Evolutionary conservation across 352 stramenopile genomes (phyloP).

Genomic region (Pythium pyrilobum): DNA sequence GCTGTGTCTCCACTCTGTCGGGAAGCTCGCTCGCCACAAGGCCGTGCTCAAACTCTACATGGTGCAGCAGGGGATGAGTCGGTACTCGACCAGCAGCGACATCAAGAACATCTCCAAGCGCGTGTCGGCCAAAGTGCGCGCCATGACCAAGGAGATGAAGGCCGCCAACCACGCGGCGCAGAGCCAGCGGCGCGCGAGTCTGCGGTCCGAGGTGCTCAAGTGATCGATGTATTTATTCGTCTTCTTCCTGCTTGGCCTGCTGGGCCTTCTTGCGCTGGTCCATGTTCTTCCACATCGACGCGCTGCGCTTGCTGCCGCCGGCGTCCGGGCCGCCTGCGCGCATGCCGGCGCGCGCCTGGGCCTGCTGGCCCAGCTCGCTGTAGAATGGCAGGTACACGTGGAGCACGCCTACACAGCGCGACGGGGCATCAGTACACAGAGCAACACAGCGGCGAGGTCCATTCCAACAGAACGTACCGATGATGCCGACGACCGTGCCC

Average conservation of each 20-base stretch:
- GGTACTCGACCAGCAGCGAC: slow-evolving; percentile 36
- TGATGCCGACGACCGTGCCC: slow-evolving; percentile 21
- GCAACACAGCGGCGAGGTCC: background rate
- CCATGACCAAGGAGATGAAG: slow-evolving; percentile 25
- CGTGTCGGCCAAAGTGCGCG: slow-evolving; percentile 37
- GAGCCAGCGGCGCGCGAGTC: background rate
- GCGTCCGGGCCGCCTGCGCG: background rate
- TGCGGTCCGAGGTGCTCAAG: background rate
- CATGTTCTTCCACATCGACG: slow-evolving; percentile 49
- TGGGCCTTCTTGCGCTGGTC: slow-evolving; percentile 15
- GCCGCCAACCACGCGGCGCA: background rate
- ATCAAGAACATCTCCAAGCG: slow-evolving; percentile 31
- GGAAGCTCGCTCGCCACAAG: slow-evolving; percentile 26
- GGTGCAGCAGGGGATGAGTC: slow-evolving; percentile 28
- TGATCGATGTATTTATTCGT: background rate
- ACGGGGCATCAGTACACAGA: background rate
- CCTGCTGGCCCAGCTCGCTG: slow-evolving; percentile 28
- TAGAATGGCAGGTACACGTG: slow-evolving; percentile 40
- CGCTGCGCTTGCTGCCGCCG: slow-evolving; percentile 9
- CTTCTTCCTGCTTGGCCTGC: slow-evolving; percentile 3
- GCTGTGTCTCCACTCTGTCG: slow-evolving; percentile 41
- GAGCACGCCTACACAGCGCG: slow-evolving; percentile 10
- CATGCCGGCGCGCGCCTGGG: slow-evolving; percentile 24
- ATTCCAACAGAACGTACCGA: slow-evolving; percentile 13
- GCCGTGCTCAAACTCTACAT: slow-evolving; percentile 29